Percentiles rank a stretch among this genome's conserved stretches.
These are phyloP conservation scores for Cyberlindnera suaveolens DNA, from an alignment of 805 yeast genomes.

Conservation along the genomic window DNA sequence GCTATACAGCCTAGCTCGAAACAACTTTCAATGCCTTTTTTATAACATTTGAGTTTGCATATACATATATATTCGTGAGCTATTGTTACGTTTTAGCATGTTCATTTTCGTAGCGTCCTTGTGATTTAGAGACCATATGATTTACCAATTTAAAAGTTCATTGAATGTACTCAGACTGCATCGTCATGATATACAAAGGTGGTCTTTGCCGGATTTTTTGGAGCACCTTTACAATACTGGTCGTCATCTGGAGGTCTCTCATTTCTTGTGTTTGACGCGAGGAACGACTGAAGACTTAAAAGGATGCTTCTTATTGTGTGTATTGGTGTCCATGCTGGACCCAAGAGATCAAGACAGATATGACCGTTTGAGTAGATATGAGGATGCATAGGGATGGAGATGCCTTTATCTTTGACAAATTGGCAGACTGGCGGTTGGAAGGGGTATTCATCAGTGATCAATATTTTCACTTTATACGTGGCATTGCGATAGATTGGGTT, in stretches of 20 bases:
- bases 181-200: conserved; percentile 60
- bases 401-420: conserved; percentile 30
- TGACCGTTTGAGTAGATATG: conserved; percentile 75
- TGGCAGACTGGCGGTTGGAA: conserved; percentile 53
- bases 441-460: conserved; percentile 44
- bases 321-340: conserved; percentile 29
- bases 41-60: neutral
- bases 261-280: conserved; percentile 39
- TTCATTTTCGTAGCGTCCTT: neutral
- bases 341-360: conserved; percentile 64
- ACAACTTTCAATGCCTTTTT: too few relatives aligned
- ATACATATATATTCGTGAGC: neutral
- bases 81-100: neutral
- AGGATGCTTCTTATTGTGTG: conserved; percentile 36
- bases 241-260: conserved; percentile 56
- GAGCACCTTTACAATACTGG: conserved; percentile 44
- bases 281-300: conserved; percentile 60
- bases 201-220: conserved; percentile 46
- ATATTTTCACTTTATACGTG: conserved; percentile 37
- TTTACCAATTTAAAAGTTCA: neutral
- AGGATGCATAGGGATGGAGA: conserved; percentile 59
- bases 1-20: too few relatives aligned
- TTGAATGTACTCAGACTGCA: conserved; percentile 14
- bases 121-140: neutral
- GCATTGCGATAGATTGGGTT: conserved; percentile 29